Evolutionary conservation across 176 grass and related monocot genomes (phyloP).

Genomic region (Aegilops speltoides): DNA sequence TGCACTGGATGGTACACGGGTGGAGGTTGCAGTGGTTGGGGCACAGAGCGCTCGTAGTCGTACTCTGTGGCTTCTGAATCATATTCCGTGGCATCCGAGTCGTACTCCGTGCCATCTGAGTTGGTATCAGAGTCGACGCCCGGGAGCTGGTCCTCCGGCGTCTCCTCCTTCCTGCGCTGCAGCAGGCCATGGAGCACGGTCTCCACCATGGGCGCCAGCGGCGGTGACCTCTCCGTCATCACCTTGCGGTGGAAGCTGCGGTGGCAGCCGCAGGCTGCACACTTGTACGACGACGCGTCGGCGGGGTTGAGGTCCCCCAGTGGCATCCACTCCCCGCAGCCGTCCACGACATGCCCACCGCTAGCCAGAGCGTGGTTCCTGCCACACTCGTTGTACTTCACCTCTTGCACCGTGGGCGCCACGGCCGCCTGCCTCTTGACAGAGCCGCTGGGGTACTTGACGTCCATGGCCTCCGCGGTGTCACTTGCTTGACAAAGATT

Average conservation of each 20-base stretch:
- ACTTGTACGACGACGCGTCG: slow-evolving; percentile 23
- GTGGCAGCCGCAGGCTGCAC: slow-evolving; percentile 86
- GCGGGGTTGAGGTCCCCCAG: no score
- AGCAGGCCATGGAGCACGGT: neutral
- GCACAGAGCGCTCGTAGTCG: slow-evolving; percentile 46
- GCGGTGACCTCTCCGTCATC: no score
- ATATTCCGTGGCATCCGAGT: slow-evolving; percentile 37
- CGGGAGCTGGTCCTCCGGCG: slow-evolving; percentile 28
- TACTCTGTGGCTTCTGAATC: slow-evolving; percentile 44
- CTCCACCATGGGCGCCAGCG: neutral
- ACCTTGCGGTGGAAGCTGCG: slow-evolving; percentile 70
- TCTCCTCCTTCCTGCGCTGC: slow-evolving; percentile 21
- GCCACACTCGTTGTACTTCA: no score
- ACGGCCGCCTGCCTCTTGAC: no score
- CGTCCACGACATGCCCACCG: no score
- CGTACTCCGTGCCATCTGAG: slow-evolving; percentile 45
- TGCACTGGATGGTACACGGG: slow-evolving; percentile 21
- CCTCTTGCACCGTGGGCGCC: no score
- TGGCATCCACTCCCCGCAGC: no score
- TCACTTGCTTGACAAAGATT: no score
- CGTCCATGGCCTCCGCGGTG: no score
- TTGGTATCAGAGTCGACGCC: slow-evolving; percentile 43
- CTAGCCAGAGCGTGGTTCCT: no score
- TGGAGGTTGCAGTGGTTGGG: slow-evolving; percentile 25
- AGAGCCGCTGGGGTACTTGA: no score